These are phyloP conservation scores for Metarhizium sp. DNA, from an alignment of 2,329 filamentous ascomycete species.

Conservation along the genomic window DNA sequence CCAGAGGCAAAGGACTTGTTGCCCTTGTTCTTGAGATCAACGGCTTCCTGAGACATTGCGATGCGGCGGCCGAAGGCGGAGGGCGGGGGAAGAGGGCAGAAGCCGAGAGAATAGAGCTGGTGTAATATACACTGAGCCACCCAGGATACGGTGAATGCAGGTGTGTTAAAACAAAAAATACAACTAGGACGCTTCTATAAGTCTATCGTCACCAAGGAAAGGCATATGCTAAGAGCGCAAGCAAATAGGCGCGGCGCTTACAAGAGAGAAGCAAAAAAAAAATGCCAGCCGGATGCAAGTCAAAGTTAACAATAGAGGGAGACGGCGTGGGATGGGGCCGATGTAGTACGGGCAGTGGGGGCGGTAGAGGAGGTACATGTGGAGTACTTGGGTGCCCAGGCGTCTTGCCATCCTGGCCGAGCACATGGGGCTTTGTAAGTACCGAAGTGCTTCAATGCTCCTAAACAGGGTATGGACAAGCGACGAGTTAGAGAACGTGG, in stretches of 20 bases:
- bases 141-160: not conserved
- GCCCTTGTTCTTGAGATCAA: slow-evolving; percentile 82
- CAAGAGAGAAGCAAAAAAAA: not conserved
- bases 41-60: slow-evolving; percentile 54
- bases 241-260: not conserved
- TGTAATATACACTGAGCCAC: not conserved
- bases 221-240: not conserved
- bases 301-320: not conserved
- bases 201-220: not conserved
- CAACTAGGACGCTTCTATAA: not conserved
- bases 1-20: slow-evolving; percentile 87
- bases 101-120: not conserved
- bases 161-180: not conserved
- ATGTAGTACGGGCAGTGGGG: not conserved
- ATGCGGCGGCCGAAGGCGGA: slow-evolving; percentile 5
- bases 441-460: too few species aligned
- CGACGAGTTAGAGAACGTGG: too few species aligned
- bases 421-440: too few species aligned
- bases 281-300: not conserved
- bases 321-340: not conserved
- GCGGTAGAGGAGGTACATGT: too few species aligned
- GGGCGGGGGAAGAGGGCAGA: slow-evolving; percentile 3
- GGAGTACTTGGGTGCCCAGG: too few species aligned
- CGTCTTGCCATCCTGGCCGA: too few species aligned
- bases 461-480: too few species aligned